These are phyloP conservation scores for Spathaspora passalidarum DNA, from an alignment of 805 yeast species.

Conservation along the genomic window DNA sequence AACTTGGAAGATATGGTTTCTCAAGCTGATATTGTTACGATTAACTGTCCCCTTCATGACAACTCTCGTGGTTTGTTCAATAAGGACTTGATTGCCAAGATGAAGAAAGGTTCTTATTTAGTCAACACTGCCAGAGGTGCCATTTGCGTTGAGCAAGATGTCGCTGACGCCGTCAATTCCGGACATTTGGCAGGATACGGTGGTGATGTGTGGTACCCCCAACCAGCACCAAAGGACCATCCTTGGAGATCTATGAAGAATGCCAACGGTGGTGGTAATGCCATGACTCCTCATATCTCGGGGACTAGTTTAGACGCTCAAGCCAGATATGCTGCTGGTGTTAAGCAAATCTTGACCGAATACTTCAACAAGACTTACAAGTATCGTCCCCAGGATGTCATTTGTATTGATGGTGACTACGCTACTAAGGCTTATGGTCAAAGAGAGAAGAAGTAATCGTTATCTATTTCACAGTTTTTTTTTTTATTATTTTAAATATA, in stretches of 20 bases:
- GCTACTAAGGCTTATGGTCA: constrained; percentile 72
- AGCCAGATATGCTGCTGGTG: constrained; percentile 68
- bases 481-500: background rate
- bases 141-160: constrained; percentile 67
- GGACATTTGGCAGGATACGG: constrained; percentile 79
- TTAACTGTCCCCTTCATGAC: constrained; percentile 76
- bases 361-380: constrained; percentile 62
- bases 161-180: constrained; percentile 65
- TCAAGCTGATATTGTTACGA: constrained; percentile 69
- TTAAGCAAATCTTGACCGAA: constrained; percentile 58
- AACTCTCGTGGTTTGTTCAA: constrained; percentile 65
- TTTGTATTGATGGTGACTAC: constrained; percentile 68
- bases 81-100: constrained; percentile 60
- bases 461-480: background rate
- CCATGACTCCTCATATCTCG: constrained; percentile 80
- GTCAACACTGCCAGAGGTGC: constrained; percentile 85
- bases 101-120: constrained; percentile 71
- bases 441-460: constrained; percentile 14
- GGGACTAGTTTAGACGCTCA: constrained; percentile 84
- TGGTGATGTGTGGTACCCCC: constrained; percentile 83
- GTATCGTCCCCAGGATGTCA: constrained; percentile 72
- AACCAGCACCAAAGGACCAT: constrained; percentile 74
- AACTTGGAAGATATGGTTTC: constrained; percentile 62
- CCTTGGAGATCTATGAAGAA: constrained; percentile 74
- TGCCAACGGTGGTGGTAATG: constrained; percentile 69